These are phyloP conservation scores for Suaeda aralocaspica DNA, from an alignment of 148 eudicot species.

Conservation along the genomic window DNA sequence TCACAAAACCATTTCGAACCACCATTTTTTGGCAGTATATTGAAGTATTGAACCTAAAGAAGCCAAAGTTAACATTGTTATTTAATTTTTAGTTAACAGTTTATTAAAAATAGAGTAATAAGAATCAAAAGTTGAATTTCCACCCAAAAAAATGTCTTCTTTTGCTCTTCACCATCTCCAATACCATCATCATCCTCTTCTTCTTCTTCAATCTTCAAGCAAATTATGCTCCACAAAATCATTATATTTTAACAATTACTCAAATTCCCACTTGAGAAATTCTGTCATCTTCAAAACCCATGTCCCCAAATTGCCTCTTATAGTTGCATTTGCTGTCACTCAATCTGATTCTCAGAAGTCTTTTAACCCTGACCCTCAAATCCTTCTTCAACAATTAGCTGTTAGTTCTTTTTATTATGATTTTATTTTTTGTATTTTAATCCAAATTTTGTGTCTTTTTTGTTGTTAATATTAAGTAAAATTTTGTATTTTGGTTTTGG, in stretches of 20 bases:
- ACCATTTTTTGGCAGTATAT: background rate
- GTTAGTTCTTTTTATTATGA: conserved; percentile 28
- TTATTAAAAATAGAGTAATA: too few species aligned
- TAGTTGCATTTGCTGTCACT: conserved; percentile 50
- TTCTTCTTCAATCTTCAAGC: conserved; percentile 29
- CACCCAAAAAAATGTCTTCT: conserved; percentile 18
- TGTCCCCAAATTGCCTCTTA: conserved; percentile 19
- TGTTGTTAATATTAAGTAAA: background rate
- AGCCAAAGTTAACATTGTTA: background rate
- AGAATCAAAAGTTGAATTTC: background rate
- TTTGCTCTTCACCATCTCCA: background rate
- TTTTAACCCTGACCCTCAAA: conserved; percentile 44
- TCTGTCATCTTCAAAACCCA: conserved; percentile 22
- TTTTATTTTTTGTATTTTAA: background rate
- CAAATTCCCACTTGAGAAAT: conserved; percentile 28
- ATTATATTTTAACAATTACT: conserved; percentile 12
- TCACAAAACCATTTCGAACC: conserved; percentile 1
- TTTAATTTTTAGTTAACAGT: background rate
- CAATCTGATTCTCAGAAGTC: conserved; percentile 65
- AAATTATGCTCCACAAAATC: conserved; percentile 26
- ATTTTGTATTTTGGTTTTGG: background rate
- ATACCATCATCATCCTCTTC: conserved; percentile 19
- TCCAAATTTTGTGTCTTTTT: background rate
- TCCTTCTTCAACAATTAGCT: conserved; percentile 56
- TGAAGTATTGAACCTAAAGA: background rate